Evolutionary conservation across 352 stramenopile genomes (phyloP), one percentile per base, ranked within the genome.

Genomic region (Pythium utonaiense): DNA sequence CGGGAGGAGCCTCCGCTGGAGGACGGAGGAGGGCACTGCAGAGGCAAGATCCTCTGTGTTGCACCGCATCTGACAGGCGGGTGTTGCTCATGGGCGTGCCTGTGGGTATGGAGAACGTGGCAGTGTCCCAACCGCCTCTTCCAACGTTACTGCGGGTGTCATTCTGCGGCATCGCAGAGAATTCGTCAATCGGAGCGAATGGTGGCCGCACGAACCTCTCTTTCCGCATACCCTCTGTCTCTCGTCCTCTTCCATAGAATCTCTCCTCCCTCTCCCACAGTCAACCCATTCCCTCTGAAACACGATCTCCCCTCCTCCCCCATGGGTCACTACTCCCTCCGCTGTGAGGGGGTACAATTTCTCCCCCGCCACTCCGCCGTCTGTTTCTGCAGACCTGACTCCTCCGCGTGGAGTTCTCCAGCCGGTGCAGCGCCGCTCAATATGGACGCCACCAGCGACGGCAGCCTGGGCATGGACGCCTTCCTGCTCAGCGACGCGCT

Each of bases 401-500:
- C 38, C 38, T 45, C 38, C 16, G 24, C 3, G 24, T 24, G 17
- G 17, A 41, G 16, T 14, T 41, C 28, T 22, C 34, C 34, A n/a
- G 34, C 34, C 19, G 34, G 9, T 33, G 5, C 13, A 41, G 1
- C 5, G 2, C 12, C 14, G 38, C 3, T 6, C 42, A 51, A 60
- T 21, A 45, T 65, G 58, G 58, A 65, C 50, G 22, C 58, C 2
- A 22, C 38, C 8, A 21, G 38, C 38, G 38, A 45, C 38, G 17
- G 14, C 38, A 24, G 14, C 12, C 38, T 45, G 38, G 24, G 38
- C 24, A 65, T 65, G 58, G 53, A 67, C 60, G 45, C 60, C 44
- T 65, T 70, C 47, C 57, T 68, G 31, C 60, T 76, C 33, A 48
- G 34, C 49, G 57, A 77, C 44, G n/a, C 48, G 27, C 47, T 57